These are phyloP conservation scores for Leccinum subgranulosum DNA, from an alignment of 768 basidiomycete species.

Conservation along the genomic window DNA sequence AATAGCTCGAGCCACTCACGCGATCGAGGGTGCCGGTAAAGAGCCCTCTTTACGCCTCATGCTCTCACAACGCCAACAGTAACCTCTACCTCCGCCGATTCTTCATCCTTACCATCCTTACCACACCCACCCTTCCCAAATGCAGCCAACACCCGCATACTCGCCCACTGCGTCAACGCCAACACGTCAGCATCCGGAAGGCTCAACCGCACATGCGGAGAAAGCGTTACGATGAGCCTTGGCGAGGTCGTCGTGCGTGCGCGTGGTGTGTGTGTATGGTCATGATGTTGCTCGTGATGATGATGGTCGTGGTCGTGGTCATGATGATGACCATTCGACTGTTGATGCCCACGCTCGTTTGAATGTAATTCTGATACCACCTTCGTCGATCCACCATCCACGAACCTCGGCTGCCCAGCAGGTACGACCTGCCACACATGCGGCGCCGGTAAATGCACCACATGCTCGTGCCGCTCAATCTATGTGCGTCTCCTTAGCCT, in stretches of 20 bases:
- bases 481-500: slow-evolving; percentile 25
- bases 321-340: slow-evolving; percentile 12
- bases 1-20: slow-evolving; percentile 6
- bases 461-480: slow-evolving; percentile 83
- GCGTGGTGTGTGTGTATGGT: background rate
- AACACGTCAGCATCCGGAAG: slow-evolving; percentile 70
- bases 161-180: slow-evolving; percentile 71
- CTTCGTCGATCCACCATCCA: background rate
- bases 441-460: slow-evolving; percentile 78
- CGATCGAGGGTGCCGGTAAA: background rate
- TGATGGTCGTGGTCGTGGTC: slow-evolving; percentile 3
- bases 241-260: slow-evolving; percentile 24
- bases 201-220: slow-evolving; percentile 68
- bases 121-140: slow-evolving; percentile 37
- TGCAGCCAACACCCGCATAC: slow-evolving; percentile 59
- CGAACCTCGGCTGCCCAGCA: slow-evolving; percentile 22
- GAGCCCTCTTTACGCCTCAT: slow-evolving; percentile 23
- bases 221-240: slow-evolving; percentile 71
- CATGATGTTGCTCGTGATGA: slow-evolving; percentile 9
- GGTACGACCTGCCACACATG: slow-evolving; percentile 87
- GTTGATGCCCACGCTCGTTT: background rate
- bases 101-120: slow-evolving; percentile 18
- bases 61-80: slow-evolving; percentile 73
- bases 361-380: background rate
- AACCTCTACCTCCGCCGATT: slow-evolving; percentile 52